phyloP scores from a whole-genome alignment of 768 basidiomycete species.

The Butyriboletus loyo region DNA sequence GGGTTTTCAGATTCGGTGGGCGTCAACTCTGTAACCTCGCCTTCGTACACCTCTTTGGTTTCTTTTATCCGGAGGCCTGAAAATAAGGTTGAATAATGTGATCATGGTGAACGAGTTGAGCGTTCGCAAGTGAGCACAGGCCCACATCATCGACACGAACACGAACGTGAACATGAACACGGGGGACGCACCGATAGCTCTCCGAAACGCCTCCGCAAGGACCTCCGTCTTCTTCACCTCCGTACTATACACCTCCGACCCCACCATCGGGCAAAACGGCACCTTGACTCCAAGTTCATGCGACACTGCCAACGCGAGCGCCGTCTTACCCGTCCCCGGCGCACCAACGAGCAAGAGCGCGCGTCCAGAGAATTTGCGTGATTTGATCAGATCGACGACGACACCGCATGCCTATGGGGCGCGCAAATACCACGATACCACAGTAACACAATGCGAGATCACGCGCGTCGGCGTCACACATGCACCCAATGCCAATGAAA shows the following conservation, averaged over 20 bases:
- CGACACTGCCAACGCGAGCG: conserved; percentile 90
- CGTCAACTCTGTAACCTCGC: conserved; percentile 95
- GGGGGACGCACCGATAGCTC: conserved; percentile 84
- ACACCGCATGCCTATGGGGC: conserved; percentile 86
- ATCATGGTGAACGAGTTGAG: background rate
- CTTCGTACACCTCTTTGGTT: conserved; percentile 98
- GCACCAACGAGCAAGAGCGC: conserved; percentile 91
- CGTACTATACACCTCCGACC: conserved; percentile 92
- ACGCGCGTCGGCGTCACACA: background rate
- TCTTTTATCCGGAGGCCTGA: conserved; percentile 93
- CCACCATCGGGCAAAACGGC: conserved; percentile 99
- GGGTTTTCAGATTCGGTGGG: conserved; percentile 98
- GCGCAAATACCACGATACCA: background rate
- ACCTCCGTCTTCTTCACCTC: conserved; percentile 99
- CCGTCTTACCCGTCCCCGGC: conserved; percentile 98
- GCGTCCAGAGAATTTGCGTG: conserved; percentile 90
- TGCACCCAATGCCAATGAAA: background rate
- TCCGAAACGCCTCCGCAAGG: conserved; percentile 87
- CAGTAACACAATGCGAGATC: no score
- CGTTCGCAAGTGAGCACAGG: background rate
- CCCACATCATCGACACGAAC: no score
- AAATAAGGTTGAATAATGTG: background rate
- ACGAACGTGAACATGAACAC: background rate
- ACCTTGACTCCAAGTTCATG: conserved; percentile 94
- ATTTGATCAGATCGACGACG: conserved; percentile 84